Evolutionary conservation across 1,284 basidiomycete genomes (phyloP), one percentile per base, ranked within the genome.

Genomic region (Apiotrichum porosum): DNA sequence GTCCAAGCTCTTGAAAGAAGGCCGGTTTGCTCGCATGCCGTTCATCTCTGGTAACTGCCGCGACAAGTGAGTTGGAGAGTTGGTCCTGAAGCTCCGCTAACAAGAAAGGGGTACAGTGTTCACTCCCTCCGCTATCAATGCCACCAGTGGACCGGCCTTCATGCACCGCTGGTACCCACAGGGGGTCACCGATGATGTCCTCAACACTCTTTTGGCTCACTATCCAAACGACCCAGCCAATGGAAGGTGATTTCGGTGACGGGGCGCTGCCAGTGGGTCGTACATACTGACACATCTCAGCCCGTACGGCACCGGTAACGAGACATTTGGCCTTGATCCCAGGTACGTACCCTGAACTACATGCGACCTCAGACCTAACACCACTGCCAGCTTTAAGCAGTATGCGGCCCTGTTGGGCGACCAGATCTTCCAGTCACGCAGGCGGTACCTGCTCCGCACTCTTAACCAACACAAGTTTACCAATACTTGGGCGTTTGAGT

Each of bases 31-130:
- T 0, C 58, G 61, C 9, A 60, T 69, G 14, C 73, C 75, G 0
- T 71, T 71, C 47, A 68, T 76, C 37, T 56, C 62, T 10, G 71
- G 75, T 13, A 68, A 64, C 52, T 56, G 51, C 47, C 54, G 60
- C 19, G 71, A 73, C 49, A 69, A 73, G 65, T 66, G 44, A 50
- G 66, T 39, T 18, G n/a, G 18, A 36, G 35, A 21, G 23, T 9
- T 9, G 39, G 24, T 5, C 10, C 18, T 15, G 9, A 14, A 17
- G 10, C 21, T 6, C 15, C 18, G 15, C 6, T 23, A 3, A 41
- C 21, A 4, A 19, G n/a, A 15, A 12, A 40, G 19, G 15, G 35
- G 35, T n/a, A 36, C 35, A 14, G 10, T 36, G 5, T 21, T 43
- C 23, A n/a, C 15, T 13, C 9, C 22, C 4, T 17, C 32, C 3